Base-by-base conservation (phyloP, 148 eudicot genomes). In the Nepenthes mirabilis region DNA sequence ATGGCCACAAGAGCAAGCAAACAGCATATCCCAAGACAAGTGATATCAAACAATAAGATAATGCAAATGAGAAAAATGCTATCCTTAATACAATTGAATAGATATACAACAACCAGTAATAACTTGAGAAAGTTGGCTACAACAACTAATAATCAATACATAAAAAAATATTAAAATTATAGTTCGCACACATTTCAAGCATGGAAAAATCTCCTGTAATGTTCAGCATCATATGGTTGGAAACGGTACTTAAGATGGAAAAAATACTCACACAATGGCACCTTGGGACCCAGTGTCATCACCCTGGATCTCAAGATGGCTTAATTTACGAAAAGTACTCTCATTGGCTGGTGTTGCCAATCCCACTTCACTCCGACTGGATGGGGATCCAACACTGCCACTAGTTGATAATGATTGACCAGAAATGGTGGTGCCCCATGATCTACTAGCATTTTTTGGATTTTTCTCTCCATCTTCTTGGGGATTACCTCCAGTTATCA, bases 381-480 rank as follows among this genome's bases (percentile, higher is more conserved):
- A 82, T 1, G 95, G 96, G n/a, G 96, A 88, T 35, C 96, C 96
- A 47, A 83, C 75, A 58, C 97, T 85, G 59, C 97, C 86, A 56
- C 96, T 91, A 23, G 96, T 91, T 48, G 97, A 91, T 64, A 87
- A 69, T 13, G 95, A 90, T 76, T 91, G 97, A 57, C 86, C 94
- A 40, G 96, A 89, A 47, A 63, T 57, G 35, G 87, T 75, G 55
- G 94, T 70, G 60, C 88, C 91, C 88, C 88, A 81, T 36, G 94
- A 89, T 69, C 80, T 82, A 33, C 84, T 76, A 52, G 45, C 66
- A 58, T 73, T 82, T 63, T 61, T 78, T 55, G 67, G 74, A 66
- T 81, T 75, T 64, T 59, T 81, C 63, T 77, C 80, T 37, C 77
- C 78, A 49, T 74, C 72, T 52, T 76, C 79, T 34, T 68, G 83